Percentiles rank a stretch among this genome's conserved stretches.
These are phyloP conservation scores for Fusarium mangiferae DNA, from an alignment of 2,329 filamentous ascomycete species.

Conservation along the genomic window DNA sequence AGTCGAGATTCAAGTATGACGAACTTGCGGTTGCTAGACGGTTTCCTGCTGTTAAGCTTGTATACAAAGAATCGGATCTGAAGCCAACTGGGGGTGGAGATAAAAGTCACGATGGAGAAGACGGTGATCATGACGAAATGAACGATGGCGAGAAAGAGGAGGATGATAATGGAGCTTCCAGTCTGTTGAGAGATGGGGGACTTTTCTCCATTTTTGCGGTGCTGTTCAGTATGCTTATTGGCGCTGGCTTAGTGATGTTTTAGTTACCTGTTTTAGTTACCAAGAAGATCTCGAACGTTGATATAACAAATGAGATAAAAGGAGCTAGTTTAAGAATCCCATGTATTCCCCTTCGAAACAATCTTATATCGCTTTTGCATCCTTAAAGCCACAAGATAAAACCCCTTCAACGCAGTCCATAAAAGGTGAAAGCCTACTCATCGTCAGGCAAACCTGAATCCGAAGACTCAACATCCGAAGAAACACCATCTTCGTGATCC, in stretches of 20 bases:
- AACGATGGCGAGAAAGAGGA: too few relatives aligned
- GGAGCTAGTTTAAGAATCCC: rapidly evolving
- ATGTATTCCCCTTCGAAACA: rapidly evolving
- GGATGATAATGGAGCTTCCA: too few relatives aligned
- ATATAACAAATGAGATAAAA: too few relatives aligned
- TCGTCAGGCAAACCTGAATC: neutral
- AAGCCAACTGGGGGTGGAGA: too few relatives aligned
- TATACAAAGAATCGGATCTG: too few relatives aligned
- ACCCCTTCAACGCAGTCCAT: rapidly evolving
- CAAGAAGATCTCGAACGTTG: rapidly evolving
- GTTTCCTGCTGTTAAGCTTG: too few relatives aligned
- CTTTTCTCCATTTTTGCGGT: neutral
- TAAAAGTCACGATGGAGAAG: too few relatives aligned
- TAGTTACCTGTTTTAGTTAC: constrained; percentile 15
- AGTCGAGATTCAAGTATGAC: too few relatives aligned
- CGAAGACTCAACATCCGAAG: neutral
- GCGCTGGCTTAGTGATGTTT: constrained; percentile 12
- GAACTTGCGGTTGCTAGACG: too few relatives aligned
- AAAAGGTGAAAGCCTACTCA: rapidly evolving
- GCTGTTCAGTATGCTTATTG: constrained; percentile 10
- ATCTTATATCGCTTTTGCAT: rapidly evolving
- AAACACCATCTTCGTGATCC: neutral
- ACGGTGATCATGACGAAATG: too few relatives aligned
- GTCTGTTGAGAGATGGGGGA: neutral
- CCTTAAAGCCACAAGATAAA: rapidly evolving